Evolutionary conservation across 306 rosid genomes (phyloP).

Genomic region (Prunus armeniaca): DNA sequence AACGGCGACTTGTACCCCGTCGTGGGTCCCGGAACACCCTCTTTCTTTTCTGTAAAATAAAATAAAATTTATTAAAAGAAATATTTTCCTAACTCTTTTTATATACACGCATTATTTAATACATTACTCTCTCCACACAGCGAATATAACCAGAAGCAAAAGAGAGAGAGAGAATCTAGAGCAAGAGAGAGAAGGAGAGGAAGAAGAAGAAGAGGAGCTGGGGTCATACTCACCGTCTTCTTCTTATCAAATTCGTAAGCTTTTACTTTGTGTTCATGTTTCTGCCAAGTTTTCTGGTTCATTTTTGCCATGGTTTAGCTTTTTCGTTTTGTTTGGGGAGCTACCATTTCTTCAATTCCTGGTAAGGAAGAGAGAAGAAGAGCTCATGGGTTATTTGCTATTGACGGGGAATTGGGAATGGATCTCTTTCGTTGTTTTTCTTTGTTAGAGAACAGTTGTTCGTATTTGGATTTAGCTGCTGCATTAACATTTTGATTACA

Average conservation of each 20-base stretch:
- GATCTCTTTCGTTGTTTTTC: slow-evolving; percentile 21
- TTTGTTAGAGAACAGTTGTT: background rate
- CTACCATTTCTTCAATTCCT: slow-evolving; percentile 5
- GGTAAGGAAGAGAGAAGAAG: slow-evolving; percentile 1
- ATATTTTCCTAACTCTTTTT: background rate
- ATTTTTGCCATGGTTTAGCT: background rate
- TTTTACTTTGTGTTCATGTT: background rate
- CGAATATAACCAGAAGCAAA: slow-evolving; percentile 35
- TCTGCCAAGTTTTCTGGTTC: background rate
- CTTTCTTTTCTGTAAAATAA: background rate
- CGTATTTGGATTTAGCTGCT: slow-evolving; percentile 25
- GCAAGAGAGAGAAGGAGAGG: background rate
- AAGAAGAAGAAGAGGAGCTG: slow-evolving; percentile 12
- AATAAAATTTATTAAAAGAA: slow-evolving; percentile 17
- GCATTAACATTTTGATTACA: slow-evolving; percentile 27
- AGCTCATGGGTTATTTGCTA: slow-evolving; percentile 14
- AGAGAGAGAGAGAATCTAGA: slow-evolving; percentile 36
- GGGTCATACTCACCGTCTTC: slow-evolving; percentile 10
- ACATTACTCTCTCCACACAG: slow-evolving; percentile 28
- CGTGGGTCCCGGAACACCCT: slow-evolving; percentile 24
- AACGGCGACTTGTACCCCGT: slow-evolving; percentile 18
- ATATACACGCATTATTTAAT: slow-evolving; percentile 13
- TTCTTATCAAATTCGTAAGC: slow-evolving; percentile 47
- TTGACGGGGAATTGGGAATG: slow-evolving; percentile 18
- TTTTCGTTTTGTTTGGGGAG: background rate